These are phyloP conservation scores for Picochlorum sp. DNA, from an alignment of 139 green algal species.

Conservation along the genomic window DNA sequence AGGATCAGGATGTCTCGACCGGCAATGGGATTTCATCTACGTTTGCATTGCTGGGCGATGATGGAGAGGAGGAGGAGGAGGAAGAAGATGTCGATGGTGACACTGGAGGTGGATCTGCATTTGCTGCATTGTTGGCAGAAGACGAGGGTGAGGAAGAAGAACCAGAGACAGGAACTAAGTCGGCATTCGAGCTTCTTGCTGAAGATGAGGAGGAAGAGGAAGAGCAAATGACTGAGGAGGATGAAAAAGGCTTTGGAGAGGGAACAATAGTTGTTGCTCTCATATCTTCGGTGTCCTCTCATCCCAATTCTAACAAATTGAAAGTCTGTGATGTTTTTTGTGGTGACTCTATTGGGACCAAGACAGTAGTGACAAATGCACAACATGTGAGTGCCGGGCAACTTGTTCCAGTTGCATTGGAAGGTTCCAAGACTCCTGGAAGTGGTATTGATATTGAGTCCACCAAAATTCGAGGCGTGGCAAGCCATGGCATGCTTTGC, in stretches of 20 bases:
- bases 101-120: background rate
- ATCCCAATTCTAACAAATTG: slow-evolving; percentile 58
- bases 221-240: slow-evolving; percentile 22
- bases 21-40: slow-evolving; percentile 38
- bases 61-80: slow-evolving; percentile 28
- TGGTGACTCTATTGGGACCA: slow-evolving; percentile 2
- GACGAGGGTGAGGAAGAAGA: background rate
- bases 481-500: slow-evolving; percentile 74
- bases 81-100: slow-evolving; percentile 40
- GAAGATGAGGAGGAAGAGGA: slow-evolving; percentile 31
- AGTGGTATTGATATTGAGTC: slow-evolving; percentile 42
- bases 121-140: background rate
- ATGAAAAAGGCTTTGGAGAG: slow-evolving; percentile 5
- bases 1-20: slow-evolving; percentile 28
- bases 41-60: slow-evolving; percentile 32
- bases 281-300: slow-evolving; percentile 26
- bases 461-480: slow-evolving; percentile 50
- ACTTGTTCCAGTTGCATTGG: slow-evolving; percentile 55
- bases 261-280: slow-evolving; percentile 21
- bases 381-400: slow-evolving; percentile 45
- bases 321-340: slow-evolving; percentile 38
- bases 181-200: slow-evolving; percentile 37
- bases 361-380: slow-evolving; percentile 62
- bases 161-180: background rate
- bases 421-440: slow-evolving; percentile 46